phyloP scores from a whole-genome alignment of 768 basidiomycete species.

The Pulveroboletus sp. region DNA sequence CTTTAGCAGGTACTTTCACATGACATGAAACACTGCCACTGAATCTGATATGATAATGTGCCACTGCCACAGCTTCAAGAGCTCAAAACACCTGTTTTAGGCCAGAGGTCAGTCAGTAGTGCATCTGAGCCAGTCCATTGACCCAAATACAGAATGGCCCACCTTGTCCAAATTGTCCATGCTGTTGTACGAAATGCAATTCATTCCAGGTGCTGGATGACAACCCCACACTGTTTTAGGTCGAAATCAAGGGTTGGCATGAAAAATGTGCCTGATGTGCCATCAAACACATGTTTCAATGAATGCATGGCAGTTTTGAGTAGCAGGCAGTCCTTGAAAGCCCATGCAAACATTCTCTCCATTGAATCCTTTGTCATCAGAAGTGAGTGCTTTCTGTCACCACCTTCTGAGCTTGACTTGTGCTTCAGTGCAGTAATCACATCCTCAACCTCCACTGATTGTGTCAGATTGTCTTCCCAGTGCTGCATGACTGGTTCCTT shows the following conservation, averaged over 20 bases:
- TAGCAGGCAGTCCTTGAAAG: neutral
- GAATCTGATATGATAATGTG: conserved; percentile 15
- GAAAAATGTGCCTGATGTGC: neutral
- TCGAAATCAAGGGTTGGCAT: too few species aligned
- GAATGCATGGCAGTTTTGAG: neutral
- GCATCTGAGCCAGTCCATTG: too few species aligned
- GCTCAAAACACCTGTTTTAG: conserved; percentile 29
- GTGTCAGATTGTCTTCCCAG: neutral
- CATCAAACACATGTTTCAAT: neutral
- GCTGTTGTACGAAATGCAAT: conserved; percentile 21
- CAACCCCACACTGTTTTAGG: conserved; percentile 2
- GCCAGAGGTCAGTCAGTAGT: too few species aligned
- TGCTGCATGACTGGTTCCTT: neutral
- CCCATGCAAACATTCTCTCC: neutral
- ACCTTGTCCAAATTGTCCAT: conserved; percentile 1
- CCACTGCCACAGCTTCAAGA: conserved; percentile 19
- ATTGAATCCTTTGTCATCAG: neutral
- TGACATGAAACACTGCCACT: neutral
- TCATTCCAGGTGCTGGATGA: neutral
- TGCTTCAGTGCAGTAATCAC: neutral
- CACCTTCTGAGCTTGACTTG: neutral
- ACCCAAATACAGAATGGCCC: too few species aligned
- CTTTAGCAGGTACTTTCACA: neutral
- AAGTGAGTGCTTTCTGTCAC: neutral
- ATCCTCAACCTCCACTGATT: neutral